Conservation (phyloP, 768 basidiomycete genomes). For the Gloeostereum incarnatum region DNA sequence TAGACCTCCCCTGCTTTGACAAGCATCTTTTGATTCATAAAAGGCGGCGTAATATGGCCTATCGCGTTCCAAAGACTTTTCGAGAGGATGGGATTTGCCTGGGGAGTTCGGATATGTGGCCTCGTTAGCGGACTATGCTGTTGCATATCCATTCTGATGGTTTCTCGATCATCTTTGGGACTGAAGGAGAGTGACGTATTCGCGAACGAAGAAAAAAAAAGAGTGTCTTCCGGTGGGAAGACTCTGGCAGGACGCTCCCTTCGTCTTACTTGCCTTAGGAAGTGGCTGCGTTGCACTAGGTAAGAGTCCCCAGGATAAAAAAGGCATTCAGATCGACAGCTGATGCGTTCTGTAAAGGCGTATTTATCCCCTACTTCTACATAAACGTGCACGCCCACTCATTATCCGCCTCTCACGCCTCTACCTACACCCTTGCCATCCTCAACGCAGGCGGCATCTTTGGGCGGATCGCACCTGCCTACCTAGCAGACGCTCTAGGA, state of each 20-base stretch:
- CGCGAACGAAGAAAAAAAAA: conserved; percentile 1
- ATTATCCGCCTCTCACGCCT: conserved; percentile 21
- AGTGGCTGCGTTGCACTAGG: conserved; percentile 55
- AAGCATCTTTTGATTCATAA: not conserved
- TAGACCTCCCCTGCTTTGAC: not conserved
- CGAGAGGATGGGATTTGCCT: conserved; percentile 44
- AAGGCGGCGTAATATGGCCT: conserved; percentile 65
- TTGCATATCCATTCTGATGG: conserved; percentile 33
- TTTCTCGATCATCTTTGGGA: conserved; percentile 15
- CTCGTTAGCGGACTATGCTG: conserved; percentile 41
- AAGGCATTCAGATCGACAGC: conserved; percentile 1
- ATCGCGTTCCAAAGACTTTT: conserved; percentile 55
- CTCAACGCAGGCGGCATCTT: conserved; percentile 62
- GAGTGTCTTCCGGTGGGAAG: not conserved
- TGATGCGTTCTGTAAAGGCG: conserved; percentile 26
- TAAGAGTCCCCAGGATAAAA: conserved; percentile 18
- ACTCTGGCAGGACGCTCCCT: conserved; percentile 39
- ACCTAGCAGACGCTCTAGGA: conserved; percentile 55
- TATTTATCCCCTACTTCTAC: conserved; percentile 69
- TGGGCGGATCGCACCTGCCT: conserved; percentile 57
- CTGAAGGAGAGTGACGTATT: not conserved
- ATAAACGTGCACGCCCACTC: conserved; percentile 50
- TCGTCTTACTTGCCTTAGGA: conserved; percentile 41
- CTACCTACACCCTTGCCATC: conserved; percentile 51
- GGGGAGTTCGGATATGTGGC: conserved; percentile 52